Evolutionary conservation across 2,329 filamentous ascomycete species (phyloP).

Genomic region (Trichoderma citrinoviride): DNA sequence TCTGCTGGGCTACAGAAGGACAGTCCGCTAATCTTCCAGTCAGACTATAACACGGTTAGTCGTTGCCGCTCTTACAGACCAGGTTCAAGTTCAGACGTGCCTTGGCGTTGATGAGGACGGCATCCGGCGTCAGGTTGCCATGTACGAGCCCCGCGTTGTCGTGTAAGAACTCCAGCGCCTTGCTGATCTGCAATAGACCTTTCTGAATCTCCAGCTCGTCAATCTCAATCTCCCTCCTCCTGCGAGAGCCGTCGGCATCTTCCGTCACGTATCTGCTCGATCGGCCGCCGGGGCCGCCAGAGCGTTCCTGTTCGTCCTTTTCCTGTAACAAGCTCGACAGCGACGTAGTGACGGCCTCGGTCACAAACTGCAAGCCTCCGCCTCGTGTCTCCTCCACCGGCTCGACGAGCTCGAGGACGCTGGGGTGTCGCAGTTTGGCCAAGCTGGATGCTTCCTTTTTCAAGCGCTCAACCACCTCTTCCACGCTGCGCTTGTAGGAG

Average conservation of each 20-base stretch:
- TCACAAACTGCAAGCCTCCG: slow-evolving; percentile 92
- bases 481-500: slow-evolving; percentile 74
- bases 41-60: slow-evolving; percentile 59
- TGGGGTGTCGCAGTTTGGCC: slow-evolving; percentile 85
- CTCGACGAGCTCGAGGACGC: slow-evolving; percentile 86
- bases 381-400: slow-evolving; percentile 91
- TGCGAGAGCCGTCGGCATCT: slow-evolving; percentile 68
- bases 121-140: slow-evolving; percentile 90
- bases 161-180: slow-evolving; percentile 91
- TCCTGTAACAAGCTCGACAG: slow-evolving; percentile 77
- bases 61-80: background rate
- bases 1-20: slow-evolving; percentile 82
- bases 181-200: slow-evolving; percentile 86
- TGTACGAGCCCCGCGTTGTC: slow-evolving; percentile 93
- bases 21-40: slow-evolving; percentile 98
- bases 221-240: slow-evolving; percentile 81
- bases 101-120: slow-evolving; percentile 92
- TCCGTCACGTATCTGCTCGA: slow-evolving; percentile 79
- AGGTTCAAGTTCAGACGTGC: slow-evolving; percentile 42
- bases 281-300: slow-evolving; percentile 65
- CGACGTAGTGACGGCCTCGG: slow-evolving; percentile 87
- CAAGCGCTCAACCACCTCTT: slow-evolving; percentile 86
- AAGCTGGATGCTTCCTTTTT: slow-evolving; percentile 90
- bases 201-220: slow-evolving; percentile 98
- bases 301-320: slow-evolving; percentile 81